Evolutionary conservation across 2,329 filamentous ascomycete genomes (phyloP).

Genomic region (Sporothrix variecibatus): DNA sequence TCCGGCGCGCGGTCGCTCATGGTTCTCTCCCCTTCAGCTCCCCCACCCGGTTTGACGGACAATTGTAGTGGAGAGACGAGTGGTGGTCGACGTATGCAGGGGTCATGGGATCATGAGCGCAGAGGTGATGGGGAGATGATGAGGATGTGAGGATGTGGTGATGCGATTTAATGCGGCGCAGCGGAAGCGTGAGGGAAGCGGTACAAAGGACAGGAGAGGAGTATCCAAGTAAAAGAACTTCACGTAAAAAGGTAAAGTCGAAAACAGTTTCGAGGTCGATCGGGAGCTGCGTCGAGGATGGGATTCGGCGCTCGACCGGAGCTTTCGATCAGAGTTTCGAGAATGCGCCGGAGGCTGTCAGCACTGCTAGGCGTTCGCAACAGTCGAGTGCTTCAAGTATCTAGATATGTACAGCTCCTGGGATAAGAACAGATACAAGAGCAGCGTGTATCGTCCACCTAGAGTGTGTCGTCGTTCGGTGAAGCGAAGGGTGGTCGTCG

Average conservation of each 20-base stretch:
- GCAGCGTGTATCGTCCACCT: not conserved
- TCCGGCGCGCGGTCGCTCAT: slow-evolving; percentile 37
- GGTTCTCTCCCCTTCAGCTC: not conserved
- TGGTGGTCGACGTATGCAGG: not conserved
- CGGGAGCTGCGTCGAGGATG: not conserved
- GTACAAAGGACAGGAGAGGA: too few relatives aligned
- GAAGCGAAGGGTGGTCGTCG: not conserved
- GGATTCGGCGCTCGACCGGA: not conserved
- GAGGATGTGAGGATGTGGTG: not conserved
- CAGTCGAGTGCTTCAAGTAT: not conserved
- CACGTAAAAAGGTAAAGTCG: not conserved
- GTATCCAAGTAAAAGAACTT: not conserved
- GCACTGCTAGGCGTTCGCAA: not conserved
- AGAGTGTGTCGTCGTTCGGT: not conserved
- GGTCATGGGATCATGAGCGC: not conserved
- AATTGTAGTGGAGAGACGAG: not conserved
- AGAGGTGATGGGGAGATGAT: not conserved
- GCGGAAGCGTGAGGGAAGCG: not conserved
- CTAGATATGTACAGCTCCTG: not conserved
- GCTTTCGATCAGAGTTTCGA: not conserved
- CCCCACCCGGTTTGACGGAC: not conserved
- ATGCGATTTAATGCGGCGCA: not conserved
- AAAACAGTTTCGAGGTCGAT: not conserved
- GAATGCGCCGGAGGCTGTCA: not conserved
- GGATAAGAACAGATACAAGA: not conserved